phyloP scores from a whole-genome alignment of 2,329 filamentous ascomycete species.

The Leptographium galeiforme region DNA sequence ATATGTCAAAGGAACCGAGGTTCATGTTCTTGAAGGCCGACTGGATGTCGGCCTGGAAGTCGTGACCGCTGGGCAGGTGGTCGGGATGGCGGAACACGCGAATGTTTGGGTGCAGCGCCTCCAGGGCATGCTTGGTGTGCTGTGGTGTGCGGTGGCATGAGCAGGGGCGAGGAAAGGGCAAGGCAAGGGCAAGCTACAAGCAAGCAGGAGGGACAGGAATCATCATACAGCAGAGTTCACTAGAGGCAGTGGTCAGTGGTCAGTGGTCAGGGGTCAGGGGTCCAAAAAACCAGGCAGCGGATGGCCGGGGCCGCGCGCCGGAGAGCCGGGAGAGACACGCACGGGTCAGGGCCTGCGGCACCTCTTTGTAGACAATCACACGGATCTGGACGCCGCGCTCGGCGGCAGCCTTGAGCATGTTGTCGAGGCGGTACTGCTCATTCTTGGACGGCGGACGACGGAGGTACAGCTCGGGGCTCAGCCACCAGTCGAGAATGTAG shows the following conservation, averaged over 20 bases:
- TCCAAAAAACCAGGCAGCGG: too few species aligned
- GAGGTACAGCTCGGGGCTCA: conserved; percentile 78
- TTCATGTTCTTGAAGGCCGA: conserved; percentile 37
- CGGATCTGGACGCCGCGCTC: conserved; percentile 74
- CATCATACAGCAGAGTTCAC: conserved; percentile 7
- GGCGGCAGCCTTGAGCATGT: conserved; percentile 69
- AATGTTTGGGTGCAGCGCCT: conserved; percentile 70
- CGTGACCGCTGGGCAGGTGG: conserved; percentile 62
- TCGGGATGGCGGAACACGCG: conserved; percentile 84
- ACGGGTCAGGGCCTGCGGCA: conserved; percentile 67
- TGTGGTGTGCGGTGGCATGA: conserved; percentile 13
- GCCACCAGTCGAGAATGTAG: conserved; percentile 84
- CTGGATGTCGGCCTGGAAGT: conserved; percentile 53
- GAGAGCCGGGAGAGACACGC: conserved; percentile 30
- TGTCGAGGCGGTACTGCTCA: conserved; percentile 71
- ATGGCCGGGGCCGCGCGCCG: too few species aligned
- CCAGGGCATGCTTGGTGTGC: conserved; percentile 70
- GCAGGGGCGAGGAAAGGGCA: not conserved
- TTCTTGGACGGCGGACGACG: conserved; percentile 70
- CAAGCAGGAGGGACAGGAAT: too few species aligned
- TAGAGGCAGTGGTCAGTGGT: conserved; percentile 17
- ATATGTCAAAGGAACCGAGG: conserved; percentile 37
- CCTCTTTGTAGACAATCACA: conserved; percentile 87
- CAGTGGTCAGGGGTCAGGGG: too few species aligned
- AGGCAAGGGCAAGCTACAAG: too few species aligned